phyloP scores from a whole-genome alignment of 148 eudicot species.

The Bassia scoparia region DNA sequence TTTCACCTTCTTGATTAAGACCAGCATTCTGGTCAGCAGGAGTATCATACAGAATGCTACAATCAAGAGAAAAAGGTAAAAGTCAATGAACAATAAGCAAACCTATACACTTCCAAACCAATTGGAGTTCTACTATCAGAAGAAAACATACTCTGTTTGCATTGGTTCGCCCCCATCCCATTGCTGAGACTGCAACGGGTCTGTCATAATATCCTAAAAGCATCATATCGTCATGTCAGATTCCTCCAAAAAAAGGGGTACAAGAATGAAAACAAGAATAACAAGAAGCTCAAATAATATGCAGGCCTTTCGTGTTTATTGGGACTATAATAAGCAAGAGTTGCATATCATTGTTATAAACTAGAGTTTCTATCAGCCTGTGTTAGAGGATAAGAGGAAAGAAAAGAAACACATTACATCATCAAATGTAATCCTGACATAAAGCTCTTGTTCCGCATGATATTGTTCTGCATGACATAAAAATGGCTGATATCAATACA shows the following conservation, averaged over 20 bases:
- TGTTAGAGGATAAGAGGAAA: not conserved
- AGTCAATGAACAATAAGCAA: not conserved
- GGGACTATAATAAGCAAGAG: not conserved
- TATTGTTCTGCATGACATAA: conserved; percentile 45
- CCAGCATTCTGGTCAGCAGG: conserved; percentile 13
- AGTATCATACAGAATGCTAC: conserved; percentile 35
- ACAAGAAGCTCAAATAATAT: not conserved
- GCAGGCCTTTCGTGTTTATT: not conserved
- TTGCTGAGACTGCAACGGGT: conserved; percentile 12
- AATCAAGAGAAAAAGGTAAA: conserved; percentile 2
- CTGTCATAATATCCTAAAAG: conserved; percentile 31
- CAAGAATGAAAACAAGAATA: not conserved
- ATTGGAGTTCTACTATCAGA: not conserved
- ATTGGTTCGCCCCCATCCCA: conserved; percentile 23
- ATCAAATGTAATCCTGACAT: conserved; percentile 55
- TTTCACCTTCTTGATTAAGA: conserved; percentile 22
- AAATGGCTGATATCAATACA: conserved; percentile 2
- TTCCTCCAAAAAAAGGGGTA: not conserved
- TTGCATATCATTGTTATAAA: not conserved
- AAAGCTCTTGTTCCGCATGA: conserved; percentile 48
- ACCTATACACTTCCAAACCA: not conserved
- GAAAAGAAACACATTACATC: conserved; percentile 44
- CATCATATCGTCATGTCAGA: not conserved
- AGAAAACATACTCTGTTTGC: conserved; percentile 50
- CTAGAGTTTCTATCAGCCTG: not conserved